Evolutionary conservation across 257 asterid genomes (phyloP).

Genomic region (Gentiana dahurica): DNA sequence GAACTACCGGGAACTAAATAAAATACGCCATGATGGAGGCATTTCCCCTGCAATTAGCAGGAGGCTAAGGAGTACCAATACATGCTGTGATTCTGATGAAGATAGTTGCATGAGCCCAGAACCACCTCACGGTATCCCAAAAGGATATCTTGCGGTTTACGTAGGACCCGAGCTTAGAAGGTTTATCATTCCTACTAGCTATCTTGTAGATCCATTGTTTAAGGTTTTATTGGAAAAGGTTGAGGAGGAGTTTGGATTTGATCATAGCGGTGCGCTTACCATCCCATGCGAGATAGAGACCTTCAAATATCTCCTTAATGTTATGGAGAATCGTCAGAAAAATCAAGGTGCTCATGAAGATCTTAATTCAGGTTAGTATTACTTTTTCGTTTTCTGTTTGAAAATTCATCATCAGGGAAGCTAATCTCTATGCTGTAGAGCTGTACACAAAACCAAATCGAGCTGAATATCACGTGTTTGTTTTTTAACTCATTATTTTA

Average conservation of each 20-base stretch:
- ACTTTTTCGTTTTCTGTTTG: no score
- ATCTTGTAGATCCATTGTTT: conserved; percentile 52
- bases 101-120: conserved; percentile 33
- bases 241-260: conserved; percentile 79
- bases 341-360: conserved; percentile 6
- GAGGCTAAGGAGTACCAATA: conserved; percentile 17
- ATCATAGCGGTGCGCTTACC: conserved; percentile 52
- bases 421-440: no score
- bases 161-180: conserved; percentile 46
- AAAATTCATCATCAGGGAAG: no score
- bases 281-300: conserved; percentile 60
- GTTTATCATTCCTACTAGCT: conserved; percentile 57
- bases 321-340: conserved; percentile 35
- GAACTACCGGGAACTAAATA: conserved; percentile 5
- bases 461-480: no score
- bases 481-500: no score
- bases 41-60: conserved; percentile 27
- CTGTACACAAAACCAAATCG: no score
- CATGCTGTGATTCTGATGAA: conserved; percentile 27
- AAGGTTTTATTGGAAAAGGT: conserved; percentile 50
- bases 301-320: conserved; percentile 28
- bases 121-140: conserved; percentile 29
- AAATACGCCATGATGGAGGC: conserved; percentile 7
- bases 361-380: conserved; percentile 9
- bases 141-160: conserved; percentile 32